Evolutionary conservation across 2,329 filamentous ascomycete genomes (phyloP), one percentile per base, ranked within the genome.

Genomic region (Fusarium tupiense): DNA sequence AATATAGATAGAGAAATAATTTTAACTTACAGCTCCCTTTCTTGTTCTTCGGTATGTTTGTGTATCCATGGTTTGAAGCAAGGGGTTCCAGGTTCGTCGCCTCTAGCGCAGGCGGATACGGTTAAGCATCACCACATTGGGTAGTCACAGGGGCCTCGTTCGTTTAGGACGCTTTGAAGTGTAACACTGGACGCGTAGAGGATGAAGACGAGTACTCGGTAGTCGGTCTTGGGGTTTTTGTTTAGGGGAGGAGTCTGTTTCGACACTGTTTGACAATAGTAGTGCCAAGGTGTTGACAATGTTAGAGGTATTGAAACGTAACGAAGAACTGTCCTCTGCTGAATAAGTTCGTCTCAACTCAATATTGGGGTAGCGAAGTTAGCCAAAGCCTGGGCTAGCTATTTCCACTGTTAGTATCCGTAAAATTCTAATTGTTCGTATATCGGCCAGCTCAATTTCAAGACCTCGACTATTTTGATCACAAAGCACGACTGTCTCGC

Each of bases 71-170:
- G 61, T 40, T 58, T 49, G 71, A 74, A 63, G 72, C 68, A 75
- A 54, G 68, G 70, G 71, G 72, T 37, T 40, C 71, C 33, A 58
- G 68, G 41, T 52, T 68, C 29, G 57, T 59, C 47, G 54, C 67
- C 71, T 67, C 71, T 74, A 74, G 72, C 72, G 63, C 26, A 74
- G 72, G 72, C 64, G 68, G 72, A 74, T 72, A 74, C 72, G 68
- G 72, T 74, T 72, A 75, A 74, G 69, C 67, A 74, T 62, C 70
- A 70, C 65, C 72, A 61, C 61, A 46, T 69, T 46, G 65, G 68
- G 63, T 72, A 65, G 69, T 68, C 71, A 65, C 59, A 74, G 62
- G 67, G 71, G 59, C 41, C n/a, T 69, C 24, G 44, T 41, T 65
- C 31, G 56, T 66, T 56, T 38, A 67, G 67, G 47, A 69, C 49